phyloP scores from a whole-genome alignment of 495 filamentous ascomycete genomes.

The Penicillium verhagenii region DNA sequence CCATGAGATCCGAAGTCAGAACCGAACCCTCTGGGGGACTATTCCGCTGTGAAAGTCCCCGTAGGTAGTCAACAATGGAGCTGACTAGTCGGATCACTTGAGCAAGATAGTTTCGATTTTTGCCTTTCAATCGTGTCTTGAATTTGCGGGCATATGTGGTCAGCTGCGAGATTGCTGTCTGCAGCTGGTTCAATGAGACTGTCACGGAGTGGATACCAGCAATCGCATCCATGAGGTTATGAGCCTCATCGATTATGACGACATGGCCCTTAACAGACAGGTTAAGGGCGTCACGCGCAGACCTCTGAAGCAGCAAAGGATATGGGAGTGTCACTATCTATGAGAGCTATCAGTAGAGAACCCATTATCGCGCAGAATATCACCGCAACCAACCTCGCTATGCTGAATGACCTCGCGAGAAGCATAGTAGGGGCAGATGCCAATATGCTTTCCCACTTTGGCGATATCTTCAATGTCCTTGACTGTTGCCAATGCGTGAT shows the following conservation, averaged over 20 bases:
- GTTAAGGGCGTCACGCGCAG: conserved; percentile 81
- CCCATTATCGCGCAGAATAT: neutral
- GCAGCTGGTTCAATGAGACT: conserved; percentile 69
- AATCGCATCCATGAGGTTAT: conserved; percentile 96
- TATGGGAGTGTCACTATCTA: conserved; percentile 94
- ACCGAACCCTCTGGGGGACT: conserved; percentile 62
- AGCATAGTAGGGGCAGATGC: conserved; percentile 94
- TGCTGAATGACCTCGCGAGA: conserved; percentile 78
- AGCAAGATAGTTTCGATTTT: conserved; percentile 88
- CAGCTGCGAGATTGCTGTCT: conserved; percentile 68
- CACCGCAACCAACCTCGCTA: conserved; percentile 58
- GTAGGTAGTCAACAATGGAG: conserved; percentile 67
- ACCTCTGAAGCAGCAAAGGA: conserved; percentile 83
- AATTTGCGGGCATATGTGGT: conserved; percentile 84
- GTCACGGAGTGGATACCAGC: conserved; percentile 80
- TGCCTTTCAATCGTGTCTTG: conserved; percentile 81
- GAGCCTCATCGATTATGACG: conserved; percentile 93
- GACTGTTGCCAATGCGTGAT: conserved; percentile 78
- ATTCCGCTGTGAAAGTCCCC: conserved; percentile 40
- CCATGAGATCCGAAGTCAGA: conserved; percentile 65
- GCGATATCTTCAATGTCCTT: conserved; percentile 93
- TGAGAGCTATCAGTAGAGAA: neutral
- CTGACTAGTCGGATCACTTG: conserved; percentile 80
- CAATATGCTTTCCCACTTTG: conserved; percentile 70
- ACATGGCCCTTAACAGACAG: conserved; percentile 85